Evolutionary conservation across 192 early-diverging fungal genomes (phyloP), one percentile per base, ranked within the genome.

Genomic region (Backusella macrospora): DNA sequence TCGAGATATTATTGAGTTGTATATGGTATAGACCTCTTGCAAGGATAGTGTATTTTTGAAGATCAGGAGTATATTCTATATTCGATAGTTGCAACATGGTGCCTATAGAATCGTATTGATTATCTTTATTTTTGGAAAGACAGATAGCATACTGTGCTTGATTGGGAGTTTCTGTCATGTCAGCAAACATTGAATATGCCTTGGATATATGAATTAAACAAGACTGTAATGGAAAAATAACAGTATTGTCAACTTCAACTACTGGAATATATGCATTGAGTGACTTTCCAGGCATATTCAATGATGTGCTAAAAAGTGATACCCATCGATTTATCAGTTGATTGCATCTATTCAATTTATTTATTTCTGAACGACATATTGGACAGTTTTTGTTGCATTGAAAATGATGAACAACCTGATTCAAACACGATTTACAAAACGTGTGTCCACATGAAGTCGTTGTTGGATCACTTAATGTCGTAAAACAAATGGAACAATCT

Each of bases 401-500:
- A 26, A 29, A 21, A 70, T 88, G 77, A 69, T 86, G 86, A 3
- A 89, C 44, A 3, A 87, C 79, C 7, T 77, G 76, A 37, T 88
- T 77, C 7, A 93, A 43, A 74, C 92, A 93, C 5, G 59, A 43
- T 43, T 81, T 81, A 76, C 92, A 93, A 45, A 84, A 84, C 8
- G 86, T 90, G 74, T 93, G 92, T 0, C 92, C 92, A 65, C 92
- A 93, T 3, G 79, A 79, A 16, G 85, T 82, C 0, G 90, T 91
- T 15, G 89, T 75, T 5, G 92, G 90, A 18, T 88, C 82, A 37
- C 63, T 42, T 64, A 90, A 77, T 21, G 82, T 64, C 7, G 68
- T 52, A 34, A 74, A 83, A 76, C 91, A 93, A 21, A 93, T 76
- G 15, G 81, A 77, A 72, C 91, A 93, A 72, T 92, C 71, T 15